A percentile compares a stretch with the other conserved stretches of the same genome.
These are phyloP conservation scores for Crithidia mellificae DNA, from an alignment of 208 protist genomes.

Conservation along the genomic window DNA sequence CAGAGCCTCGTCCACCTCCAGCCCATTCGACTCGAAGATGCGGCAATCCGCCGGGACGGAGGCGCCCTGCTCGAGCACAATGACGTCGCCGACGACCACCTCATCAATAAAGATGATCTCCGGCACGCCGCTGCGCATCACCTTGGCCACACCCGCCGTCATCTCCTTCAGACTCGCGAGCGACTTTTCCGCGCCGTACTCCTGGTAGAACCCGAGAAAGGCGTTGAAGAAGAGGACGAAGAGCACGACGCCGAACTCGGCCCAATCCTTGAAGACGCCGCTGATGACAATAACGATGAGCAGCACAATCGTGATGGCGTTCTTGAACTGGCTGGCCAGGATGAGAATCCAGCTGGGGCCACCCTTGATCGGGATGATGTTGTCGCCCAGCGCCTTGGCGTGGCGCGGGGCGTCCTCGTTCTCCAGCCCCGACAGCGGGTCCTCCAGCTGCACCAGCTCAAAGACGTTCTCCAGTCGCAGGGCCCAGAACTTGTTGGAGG, in stretches of 20 bases:
- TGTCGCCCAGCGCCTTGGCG: slow-evolving; percentile 68
- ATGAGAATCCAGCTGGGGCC: slow-evolving; percentile 71
- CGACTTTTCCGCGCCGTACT: slow-evolving; percentile 85
- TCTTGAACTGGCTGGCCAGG: slow-evolving; percentile 76
- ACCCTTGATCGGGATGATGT: slow-evolving; percentile 79
- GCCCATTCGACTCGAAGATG: slow-evolving; percentile 83
- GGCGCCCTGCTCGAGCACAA: slow-evolving; percentile 92
- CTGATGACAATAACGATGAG: slow-evolving; percentile 82
- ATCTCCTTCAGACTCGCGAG: slow-evolving; percentile 85
- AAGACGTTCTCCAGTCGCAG: slow-evolving; percentile 69
- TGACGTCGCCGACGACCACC: slow-evolving; percentile 96
- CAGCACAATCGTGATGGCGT: slow-evolving; percentile 87
- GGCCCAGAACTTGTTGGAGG: slow-evolving; percentile 72
- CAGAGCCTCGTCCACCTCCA: slow-evolving; percentile 92
- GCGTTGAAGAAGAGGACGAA: slow-evolving; percentile 89
- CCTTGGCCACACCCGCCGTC: slow-evolving; percentile 84
- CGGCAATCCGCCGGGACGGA: slow-evolving; percentile 95
- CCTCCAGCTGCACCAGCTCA: slow-evolving; percentile 71
- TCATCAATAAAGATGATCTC: slow-evolving; percentile 93
- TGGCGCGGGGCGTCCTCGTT: slow-evolving; percentile 51
- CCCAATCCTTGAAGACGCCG: slow-evolving; percentile 82
- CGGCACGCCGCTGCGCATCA: slow-evolving; percentile 90
- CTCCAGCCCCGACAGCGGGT: slow-evolving; percentile 51
- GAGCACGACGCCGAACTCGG: slow-evolving; percentile 84
- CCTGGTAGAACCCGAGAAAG: slow-evolving; percentile 87